These are phyloP conservation scores for Saccharomycopsis amapae DNA, from an alignment of 805 yeast genomes.

Conservation along the genomic window DNA sequence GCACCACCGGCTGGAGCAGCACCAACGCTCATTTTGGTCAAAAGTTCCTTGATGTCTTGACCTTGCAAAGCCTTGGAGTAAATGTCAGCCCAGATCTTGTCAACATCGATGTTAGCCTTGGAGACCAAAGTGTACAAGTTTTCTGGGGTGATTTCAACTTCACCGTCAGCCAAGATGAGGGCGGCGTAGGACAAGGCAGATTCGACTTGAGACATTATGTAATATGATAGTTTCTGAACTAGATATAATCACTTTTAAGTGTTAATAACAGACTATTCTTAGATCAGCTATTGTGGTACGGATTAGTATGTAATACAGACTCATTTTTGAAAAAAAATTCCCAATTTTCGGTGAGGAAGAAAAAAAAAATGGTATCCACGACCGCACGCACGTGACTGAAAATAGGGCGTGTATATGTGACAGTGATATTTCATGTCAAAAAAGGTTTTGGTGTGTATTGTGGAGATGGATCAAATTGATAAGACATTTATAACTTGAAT, in stretches of 20 bases:
- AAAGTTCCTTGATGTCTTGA: constrained; percentile 75
- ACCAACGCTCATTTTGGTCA: constrained; percentile 62
- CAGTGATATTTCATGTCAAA: too few species aligned
- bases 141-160: constrained; percentile 78
- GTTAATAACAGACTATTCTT: constrained; percentile 35
- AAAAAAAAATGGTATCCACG: not conserved
- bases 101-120: constrained; percentile 82
- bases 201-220: constrained; percentile 51
- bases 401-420: not conserved
- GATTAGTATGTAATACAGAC: not conserved
- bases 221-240: constrained; percentile 13
- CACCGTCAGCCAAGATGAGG: constrained; percentile 88
- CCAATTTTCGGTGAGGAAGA: too few species aligned
- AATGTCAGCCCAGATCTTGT: constrained; percentile 78
- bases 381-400: not conserved
- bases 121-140: constrained; percentile 69
- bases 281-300: constrained; percentile 20
- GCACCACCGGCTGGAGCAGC: constrained; percentile 71
- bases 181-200: constrained; percentile 89
- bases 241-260: constrained; percentile 42
- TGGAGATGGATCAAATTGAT: too few species aligned
- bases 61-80: constrained; percentile 84
- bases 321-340: too few species aligned
- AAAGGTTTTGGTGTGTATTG: too few species aligned
- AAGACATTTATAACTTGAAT: too few species aligned